Evolutionary conservation across 2,329 filamentous ascomycete species (phyloP), one percentile per base, ranked within the genome.

Genomic region (Chaetomiaceae sp.): DNA sequence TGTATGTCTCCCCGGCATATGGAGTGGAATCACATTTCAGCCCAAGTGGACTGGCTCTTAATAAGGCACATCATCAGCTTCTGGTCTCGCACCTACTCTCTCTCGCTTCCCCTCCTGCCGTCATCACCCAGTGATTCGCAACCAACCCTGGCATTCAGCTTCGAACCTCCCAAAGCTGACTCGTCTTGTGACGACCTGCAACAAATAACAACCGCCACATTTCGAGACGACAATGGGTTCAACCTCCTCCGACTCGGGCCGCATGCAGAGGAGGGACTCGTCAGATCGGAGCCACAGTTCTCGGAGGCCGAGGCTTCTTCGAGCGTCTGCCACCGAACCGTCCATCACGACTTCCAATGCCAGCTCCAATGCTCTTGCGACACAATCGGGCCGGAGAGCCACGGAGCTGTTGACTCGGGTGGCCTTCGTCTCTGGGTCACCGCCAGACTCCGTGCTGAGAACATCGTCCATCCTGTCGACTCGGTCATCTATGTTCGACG

Each of bases 331-430:
- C 26, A 81, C 77, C 10, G 76, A 76, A 50, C 76, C 78, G 4
- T 78, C 75, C 22, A 72, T 81, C 53, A 79, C 75, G 11, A 70
- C 73, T 4, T 76, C 75, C 26, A 77, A 73, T 53, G 72, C 71
- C 27, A 75, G 71, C 50, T 67, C 72, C 43, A 72, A 73, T 45
- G 68, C 77, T 32, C 63, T 79, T 36, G 71, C 72, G 12, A 71
- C 64, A 2, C 69, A 72, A 50, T 68, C 71, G 10, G 68, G 68
- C 22, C 71, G 74, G 19, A 66, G 72, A 50, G 78, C 77, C 15
- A 69, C 76, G 3, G 75, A 79, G 41, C 61, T 81, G 18, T 68
- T 81, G 43, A 78, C 65, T 57, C 70, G 73, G 43, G 70, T 81
- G 38, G 76, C 73, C 36, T 66, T 73, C 48, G 70, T 72, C 51